A percentile compares a stretch with the other conserved stretches of the same genome.
These are phyloP conservation scores for Camellia japonica DNA, from an alignment of 148 eudicot species.

Conservation along the genomic window DNA sequence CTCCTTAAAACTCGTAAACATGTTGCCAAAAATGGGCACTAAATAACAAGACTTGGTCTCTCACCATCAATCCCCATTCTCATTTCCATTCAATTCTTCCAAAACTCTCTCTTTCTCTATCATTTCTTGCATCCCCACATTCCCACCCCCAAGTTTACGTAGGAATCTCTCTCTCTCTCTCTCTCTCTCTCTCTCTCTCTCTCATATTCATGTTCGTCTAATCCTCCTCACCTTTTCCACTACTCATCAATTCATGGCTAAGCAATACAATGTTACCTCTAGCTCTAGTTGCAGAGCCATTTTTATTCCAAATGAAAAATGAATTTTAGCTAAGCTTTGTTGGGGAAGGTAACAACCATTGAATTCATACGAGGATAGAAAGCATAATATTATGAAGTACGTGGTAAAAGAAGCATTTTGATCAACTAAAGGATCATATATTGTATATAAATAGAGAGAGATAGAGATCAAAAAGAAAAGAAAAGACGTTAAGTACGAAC, in stretches of 20 bases:
- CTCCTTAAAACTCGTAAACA: slow-evolving; percentile 3
- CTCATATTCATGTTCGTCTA: neutral
- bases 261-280: no score
- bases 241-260: no score
- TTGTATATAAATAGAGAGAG: neutral
- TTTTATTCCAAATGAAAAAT: neutral
- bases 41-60: slow-evolving; percentile 6
- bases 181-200: no score
- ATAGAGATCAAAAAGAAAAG: neutral
- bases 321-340: neutral
- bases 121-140: neutral
- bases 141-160: slow-evolving; percentile 2
- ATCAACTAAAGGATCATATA: no score
- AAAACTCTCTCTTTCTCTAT: neutral
- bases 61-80: slow-evolving; percentile 4
- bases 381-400: no score
- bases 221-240: neutral
- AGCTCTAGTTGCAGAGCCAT: no score
- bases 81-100: neutral
- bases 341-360: neutral
- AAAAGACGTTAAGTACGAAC: no score
- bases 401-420: no score
- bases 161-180: neutral
- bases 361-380: no score
- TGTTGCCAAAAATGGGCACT: slow-evolving; percentile 9